These are phyloP conservation scores for Aspergillus haitiensis DNA, from an alignment of 495 filamentous ascomycete species.

Conservation along the genomic window DNA sequence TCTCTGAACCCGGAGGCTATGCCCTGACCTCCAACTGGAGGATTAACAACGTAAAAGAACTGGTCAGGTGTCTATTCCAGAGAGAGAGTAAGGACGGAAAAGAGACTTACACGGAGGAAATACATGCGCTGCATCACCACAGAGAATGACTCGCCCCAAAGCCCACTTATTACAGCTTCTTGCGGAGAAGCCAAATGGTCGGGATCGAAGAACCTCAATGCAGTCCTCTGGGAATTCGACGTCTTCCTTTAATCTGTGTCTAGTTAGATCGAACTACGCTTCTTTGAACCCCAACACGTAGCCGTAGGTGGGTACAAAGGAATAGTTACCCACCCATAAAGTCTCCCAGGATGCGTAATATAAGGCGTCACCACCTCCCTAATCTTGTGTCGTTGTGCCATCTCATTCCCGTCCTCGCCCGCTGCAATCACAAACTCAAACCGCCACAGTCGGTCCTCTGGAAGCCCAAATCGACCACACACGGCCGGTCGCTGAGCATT, in stretches of 20 bases:
- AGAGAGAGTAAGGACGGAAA: neutral
- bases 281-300: too few species aligned
- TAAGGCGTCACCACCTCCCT: constrained; percentile 34
- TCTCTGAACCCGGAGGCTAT: constrained; percentile 48
- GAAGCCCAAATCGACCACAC: constrained; percentile 49
- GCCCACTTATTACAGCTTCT: constrained; percentile 54
- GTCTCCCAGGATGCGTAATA: constrained; percentile 32
- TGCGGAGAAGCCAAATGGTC: constrained; percentile 50
- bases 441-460: constrained; percentile 45
- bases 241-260: constrained; percentile 25
- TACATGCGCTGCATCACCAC: constrained; percentile 55
- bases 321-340: constrained; percentile 30
- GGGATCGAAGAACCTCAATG: constrained; percentile 46
- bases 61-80: too few species aligned
- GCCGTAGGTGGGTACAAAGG: neutral
- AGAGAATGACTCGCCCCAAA: constrained; percentile 42
- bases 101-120: constrained; percentile 49
- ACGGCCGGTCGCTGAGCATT: constrained; percentile 46
- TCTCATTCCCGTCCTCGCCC: constrained; percentile 32
- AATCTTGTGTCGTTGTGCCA: constrained; percentile 28
- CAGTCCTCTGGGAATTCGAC: constrained; percentile 50
- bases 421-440: constrained; percentile 46
- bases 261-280: neutral
- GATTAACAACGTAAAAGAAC: too few species aligned
- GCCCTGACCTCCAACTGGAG: constrained; percentile 50